phyloP scores from a whole-genome alignment of 208 protist genomes.

The Vickermania ingenoplastis region DNA sequence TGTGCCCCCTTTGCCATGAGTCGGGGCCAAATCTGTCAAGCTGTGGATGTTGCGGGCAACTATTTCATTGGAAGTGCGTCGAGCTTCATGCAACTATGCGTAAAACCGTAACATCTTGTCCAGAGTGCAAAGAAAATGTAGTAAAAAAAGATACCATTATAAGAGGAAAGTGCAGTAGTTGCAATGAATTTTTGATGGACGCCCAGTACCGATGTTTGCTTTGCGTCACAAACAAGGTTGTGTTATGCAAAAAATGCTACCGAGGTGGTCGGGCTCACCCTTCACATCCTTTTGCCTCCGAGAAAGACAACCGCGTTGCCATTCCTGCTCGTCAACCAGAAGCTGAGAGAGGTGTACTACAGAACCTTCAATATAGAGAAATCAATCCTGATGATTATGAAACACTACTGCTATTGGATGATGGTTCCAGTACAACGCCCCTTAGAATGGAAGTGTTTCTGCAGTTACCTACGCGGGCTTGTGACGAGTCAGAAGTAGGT shows the following conservation, averaged over 20 bases:
- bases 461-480: constrained; percentile 12
- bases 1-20: constrained; percentile 9
- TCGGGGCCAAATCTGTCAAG: constrained; percentile 12
- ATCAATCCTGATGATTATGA: constrained; percentile 80
- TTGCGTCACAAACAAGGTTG: constrained; percentile 10
- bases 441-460: constrained; percentile 19
- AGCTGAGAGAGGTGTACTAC: constrained; percentile 12
- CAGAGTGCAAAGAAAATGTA: neutral
- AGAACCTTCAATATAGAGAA: constrained; percentile 48
- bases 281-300: constrained; percentile 20
- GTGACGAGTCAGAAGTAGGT: constrained; percentile 12
- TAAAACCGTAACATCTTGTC: neutral
- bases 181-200: neutral
- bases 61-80: constrained; percentile 15
- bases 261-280: constrained; percentile 6
- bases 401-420: constrained; percentile 40
- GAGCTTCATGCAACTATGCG: constrained; percentile 17
- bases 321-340: constrained; percentile 6
- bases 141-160: neutral
- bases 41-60: constrained; percentile 16
- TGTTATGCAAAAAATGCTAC: constrained; percentile 20
- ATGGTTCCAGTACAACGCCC: constrained; percentile 12
- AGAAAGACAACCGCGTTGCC: constrained; percentile 4
- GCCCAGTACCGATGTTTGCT: constrained; percentile 2
- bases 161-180: neutral